Evolutionary conservation across 2,329 filamentous ascomycete species (phyloP).

Genomic region (Aspergillus piperis): DNA sequence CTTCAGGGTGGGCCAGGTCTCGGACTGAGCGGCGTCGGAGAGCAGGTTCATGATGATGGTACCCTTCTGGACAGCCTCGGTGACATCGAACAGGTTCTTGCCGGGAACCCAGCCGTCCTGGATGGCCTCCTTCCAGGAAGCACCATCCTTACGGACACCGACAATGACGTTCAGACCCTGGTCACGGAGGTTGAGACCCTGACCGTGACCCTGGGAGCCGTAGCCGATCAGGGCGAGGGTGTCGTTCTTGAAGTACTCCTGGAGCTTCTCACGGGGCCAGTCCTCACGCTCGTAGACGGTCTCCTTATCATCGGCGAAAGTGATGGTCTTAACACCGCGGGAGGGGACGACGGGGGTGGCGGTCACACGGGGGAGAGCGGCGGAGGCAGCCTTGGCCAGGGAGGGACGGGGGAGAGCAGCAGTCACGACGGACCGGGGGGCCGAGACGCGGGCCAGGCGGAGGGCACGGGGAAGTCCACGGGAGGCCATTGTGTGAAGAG

Average conservation of each 20-base stretch:
- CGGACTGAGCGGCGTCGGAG: constrained; percentile 93
- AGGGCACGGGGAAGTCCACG: constrained; percentile 58
- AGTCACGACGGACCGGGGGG: constrained; percentile 59
- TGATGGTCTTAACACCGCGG: constrained; percentile 95
- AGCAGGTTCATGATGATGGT: constrained; percentile 99
- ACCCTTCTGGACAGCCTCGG: constrained; percentile 90
- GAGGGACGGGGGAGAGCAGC: constrained; percentile 55
- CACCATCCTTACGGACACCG: constrained; percentile 96
- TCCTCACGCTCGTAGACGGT: constrained; percentile 95
- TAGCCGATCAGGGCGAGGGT: constrained; percentile 99
- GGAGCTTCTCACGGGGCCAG: constrained; percentile 98
- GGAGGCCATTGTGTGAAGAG: constrained; percentile 46
- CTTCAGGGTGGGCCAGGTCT: constrained; percentile 99
- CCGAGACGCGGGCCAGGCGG: constrained; percentile 59
- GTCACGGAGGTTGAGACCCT: constrained; percentile 99
- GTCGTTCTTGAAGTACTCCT: constrained; percentile 99
- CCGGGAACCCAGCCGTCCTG: constrained; percentile 98
- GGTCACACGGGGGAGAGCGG: constrained; percentile 45
- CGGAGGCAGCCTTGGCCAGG: constrained; percentile 46
- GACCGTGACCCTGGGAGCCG: constrained; percentile 96
- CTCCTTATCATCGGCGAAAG: constrained; percentile 96
- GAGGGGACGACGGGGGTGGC: constrained; percentile 47
- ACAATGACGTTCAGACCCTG: constrained; percentile 99
- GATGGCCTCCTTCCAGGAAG: constrained; percentile 96
- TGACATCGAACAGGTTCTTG: constrained; percentile 98